A percentile compares a stretch with the other conserved stretches of the same genome.
phyloP scores from a whole-genome alignment of 345 rosid species.

The Corchorus olitorius region DNA sequence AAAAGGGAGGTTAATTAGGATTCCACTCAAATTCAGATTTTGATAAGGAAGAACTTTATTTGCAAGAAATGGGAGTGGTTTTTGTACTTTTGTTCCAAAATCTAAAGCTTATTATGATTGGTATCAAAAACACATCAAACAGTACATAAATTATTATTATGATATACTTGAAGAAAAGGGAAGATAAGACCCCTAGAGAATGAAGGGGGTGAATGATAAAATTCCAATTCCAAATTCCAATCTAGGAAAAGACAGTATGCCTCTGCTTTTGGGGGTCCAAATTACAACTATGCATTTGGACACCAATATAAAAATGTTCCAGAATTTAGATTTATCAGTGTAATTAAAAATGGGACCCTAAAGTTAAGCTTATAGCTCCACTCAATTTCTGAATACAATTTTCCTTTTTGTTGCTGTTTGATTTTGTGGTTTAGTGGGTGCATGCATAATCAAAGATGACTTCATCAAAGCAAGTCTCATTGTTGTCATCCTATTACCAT shows the following conservation, averaged over 20 bases:
- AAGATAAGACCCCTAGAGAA: neutral
- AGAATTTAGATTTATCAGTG: neutral
- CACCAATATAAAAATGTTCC: too few relatives aligned
- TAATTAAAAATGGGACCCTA: neutral
- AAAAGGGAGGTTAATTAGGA: too few relatives aligned
- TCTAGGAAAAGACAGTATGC: conserved; percentile 2
- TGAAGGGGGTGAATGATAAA: conserved; percentile 1
- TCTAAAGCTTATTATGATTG: neutral
- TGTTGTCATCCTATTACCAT: neutral
- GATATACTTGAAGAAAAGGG: neutral
- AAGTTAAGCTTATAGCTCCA: conserved; percentile 9
- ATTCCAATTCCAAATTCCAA: conserved; percentile 1
- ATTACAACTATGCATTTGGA: neutral
- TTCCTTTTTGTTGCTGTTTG: neutral
- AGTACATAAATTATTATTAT: neutral
- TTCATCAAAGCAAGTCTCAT: neutral
- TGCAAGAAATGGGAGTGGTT: neutral
- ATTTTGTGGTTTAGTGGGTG: neutral
- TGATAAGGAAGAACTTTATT: too few relatives aligned
- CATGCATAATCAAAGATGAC: neutral
- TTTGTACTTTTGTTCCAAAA: neutral
- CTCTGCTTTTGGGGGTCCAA: neutral
- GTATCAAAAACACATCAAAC: neutral
- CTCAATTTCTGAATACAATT: neutral
- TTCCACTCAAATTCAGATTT: too few relatives aligned